A percentile compares a stretch with the other conserved stretches of the same genome.
Evolutionary conservation across 1,139 yeast species (phyloP).

Genomic region (Candida sanyaensis): DNA sequence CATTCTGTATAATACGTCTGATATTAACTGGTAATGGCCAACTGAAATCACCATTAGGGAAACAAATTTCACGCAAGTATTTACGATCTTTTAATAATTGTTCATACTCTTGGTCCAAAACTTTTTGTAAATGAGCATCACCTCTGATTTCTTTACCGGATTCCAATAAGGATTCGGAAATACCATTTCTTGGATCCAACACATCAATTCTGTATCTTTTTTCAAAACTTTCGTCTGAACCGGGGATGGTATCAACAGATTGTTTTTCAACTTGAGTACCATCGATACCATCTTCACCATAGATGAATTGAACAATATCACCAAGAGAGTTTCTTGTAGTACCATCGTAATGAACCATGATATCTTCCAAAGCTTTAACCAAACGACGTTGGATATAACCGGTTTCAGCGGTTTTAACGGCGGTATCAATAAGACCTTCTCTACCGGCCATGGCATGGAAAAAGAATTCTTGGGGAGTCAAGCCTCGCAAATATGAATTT

Average conservation of each 20-base stretch:
- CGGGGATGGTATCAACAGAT: conserved; percentile 95
- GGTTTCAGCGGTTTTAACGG: conserved; percentile 98
- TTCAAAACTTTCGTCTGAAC: conserved; percentile 82
- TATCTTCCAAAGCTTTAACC: conserved; percentile 97
- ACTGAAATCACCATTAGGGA: conserved; percentile 89
- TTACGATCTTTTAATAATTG: conserved; percentile 78
- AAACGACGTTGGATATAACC: conserved; percentile 99
- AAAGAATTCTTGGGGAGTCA: conserved; percentile 94
- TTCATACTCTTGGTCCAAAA: conserved; percentile 80
- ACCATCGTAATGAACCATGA: conserved; percentile 89
- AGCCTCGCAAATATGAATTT: conserved; percentile 91
- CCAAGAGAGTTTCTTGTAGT: conserved; percentile 95
- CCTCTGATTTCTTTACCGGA: conserved; percentile 91
- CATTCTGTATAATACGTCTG: conserved; percentile 94
- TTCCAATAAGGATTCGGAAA: conserved; percentile 76
- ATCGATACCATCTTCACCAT: conserved; percentile 99
- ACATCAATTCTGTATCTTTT: conserved; percentile 85
- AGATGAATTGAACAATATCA: conserved; percentile 95
- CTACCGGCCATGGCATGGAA: conserved; percentile 99
- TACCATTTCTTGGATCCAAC: conserved; percentile 64
- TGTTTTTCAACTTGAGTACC: conserved; percentile 98
- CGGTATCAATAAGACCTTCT: conserved; percentile 99
- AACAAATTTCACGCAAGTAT: conserved; percentile 75
- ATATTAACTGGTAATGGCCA: conserved; percentile 99
- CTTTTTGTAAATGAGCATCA: conserved; percentile 77